Evolutionary conservation across 2,329 filamentous ascomycete species (phyloP), one percentile per base, ranked within the genome.

Genomic region (Orbilia quercus): DNA sequence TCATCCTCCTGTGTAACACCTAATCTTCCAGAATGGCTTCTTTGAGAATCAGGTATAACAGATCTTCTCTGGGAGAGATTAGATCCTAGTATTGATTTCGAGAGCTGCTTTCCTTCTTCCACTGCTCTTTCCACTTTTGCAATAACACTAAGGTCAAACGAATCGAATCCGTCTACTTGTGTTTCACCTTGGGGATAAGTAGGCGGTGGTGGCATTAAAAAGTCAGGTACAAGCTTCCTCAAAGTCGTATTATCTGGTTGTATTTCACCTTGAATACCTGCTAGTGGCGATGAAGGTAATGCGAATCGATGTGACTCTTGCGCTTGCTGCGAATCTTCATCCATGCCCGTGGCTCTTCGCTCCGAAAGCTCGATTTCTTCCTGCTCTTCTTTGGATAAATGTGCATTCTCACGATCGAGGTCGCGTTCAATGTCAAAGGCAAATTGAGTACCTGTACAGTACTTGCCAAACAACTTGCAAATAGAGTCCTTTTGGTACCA

Each of bases 401-500:
- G 18, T 9, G 44, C 51, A 38, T 48, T 48, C 9, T 65, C 51
- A 2, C 47, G 47, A 28, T 72, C 67, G 9, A 72, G 40, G 14
- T 63, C 47, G 2, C 67, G 76, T 31, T 78, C 75, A 14, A 65
- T 44, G 44, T 78, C 77, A 55, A 78, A 76, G 7, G 42, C 47
- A n/a, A 78, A 78, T n/a, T 60, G 53, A 11, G 44, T 60, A 9
- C 75, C 76, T 12, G 54, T 72, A 6, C 77, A 78, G 14, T 76
- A 55, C 23, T 77, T 75, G 1, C 77, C 77, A 47, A 77, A 78
- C 2, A 78, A 59, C 38, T 67, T 58, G 31, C 69, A 45, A 31
- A 77, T 74, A 3, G 64, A 71, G n/a, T 74, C 74, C 5, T 81
- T 80, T 72, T 88, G 82, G 25, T 82, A 82, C 92, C 92, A 97